Evolutionary conservation across 768 basidiomycete genomes (phyloP), one percentile per base, ranked within the genome.

Genomic region (Podaxis sp.): DNA sequence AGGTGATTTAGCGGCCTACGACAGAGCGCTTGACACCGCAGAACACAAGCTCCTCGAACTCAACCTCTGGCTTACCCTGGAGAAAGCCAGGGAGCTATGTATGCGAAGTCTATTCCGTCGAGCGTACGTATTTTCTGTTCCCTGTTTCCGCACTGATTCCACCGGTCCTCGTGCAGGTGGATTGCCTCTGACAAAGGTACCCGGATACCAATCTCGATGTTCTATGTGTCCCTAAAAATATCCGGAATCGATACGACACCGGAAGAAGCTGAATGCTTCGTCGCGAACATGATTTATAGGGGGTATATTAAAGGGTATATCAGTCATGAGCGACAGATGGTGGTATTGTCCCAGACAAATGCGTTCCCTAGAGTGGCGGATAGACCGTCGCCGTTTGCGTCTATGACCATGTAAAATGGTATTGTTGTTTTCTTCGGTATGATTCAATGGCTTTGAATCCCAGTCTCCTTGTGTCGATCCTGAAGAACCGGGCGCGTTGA

Each of bases 281-380:
- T 97, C 7, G 95, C 95, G 30, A 96, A 96, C 72, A 91, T 96
- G 92, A 91, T 99, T 49, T 95, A 90, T 78, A 93, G 89, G 77
- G 92, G 91, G 20, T 93, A 88, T 73, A 89, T 99, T 76, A 84
- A 91, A 56, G 97, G 97, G 8, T 99, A 99, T 75, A 95, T 99
- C 69, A 95, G 94, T 55, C 97, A 99, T 70, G 93, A 92, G 71
- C 92, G 91, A 74, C 91, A 93, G 77, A 93, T 90, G 85, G 93
- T 98, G 4, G 97, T 99, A 4, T 74, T 98, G 50, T 88, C 93
- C 1, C 84, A 85, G 65, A 82, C 80, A 24, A 91, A 89, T 69
- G 84, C 94, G 6, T 98, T 97, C 71, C 94, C 95, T 2, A 81
- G 82, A 64, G 74, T 93, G 15, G 84, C 80, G 28, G 90, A 91